Conservation (phyloP, 2,329 filamentous ascomycete genomes). For the Apiospora koreana region DNA sequence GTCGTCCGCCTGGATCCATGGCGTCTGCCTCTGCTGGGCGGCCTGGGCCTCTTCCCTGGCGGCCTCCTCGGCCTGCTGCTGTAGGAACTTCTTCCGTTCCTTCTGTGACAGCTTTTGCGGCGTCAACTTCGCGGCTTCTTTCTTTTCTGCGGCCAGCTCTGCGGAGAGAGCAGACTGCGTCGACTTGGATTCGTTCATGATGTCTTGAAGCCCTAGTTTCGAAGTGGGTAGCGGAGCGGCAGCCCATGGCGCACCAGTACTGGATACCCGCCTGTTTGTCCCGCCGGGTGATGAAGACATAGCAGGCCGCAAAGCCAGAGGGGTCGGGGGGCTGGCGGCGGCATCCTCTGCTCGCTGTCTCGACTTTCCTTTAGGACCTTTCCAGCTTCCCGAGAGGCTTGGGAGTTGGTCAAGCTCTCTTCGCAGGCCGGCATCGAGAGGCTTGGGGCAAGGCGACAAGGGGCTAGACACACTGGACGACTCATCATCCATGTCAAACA, state of each 20-base stretch:
- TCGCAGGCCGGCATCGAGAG: slow-evolving; percentile 17
- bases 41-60: slow-evolving; percentile 37
- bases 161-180: slow-evolving; percentile 54
- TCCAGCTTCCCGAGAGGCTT: slow-evolving; percentile 37
- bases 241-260: slow-evolving; percentile 49
- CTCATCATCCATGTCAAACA: slow-evolving; percentile 89
- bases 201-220: slow-evolving; percentile 74
- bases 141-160: slow-evolving; percentile 53
- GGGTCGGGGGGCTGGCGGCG: slow-evolving; percentile 18
- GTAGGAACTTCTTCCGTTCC: slow-evolving; percentile 82
- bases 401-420: slow-evolving; percentile 33
- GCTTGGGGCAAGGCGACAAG: slow-evolving; percentile 27
- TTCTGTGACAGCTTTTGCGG: slow-evolving; percentile 80
- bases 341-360: slow-evolving; percentile 20
- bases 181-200: slow-evolving; percentile 64
- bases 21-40: slow-evolving; percentile 36
- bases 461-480: slow-evolving; percentile 32
- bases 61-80: slow-evolving; percentile 58
- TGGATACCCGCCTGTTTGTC: slow-evolving; percentile 21
- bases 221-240: slow-evolving; percentile 52
- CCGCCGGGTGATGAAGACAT: slow-evolving; percentile 13
- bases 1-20: slow-evolving; percentile 48
- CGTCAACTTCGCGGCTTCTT: slow-evolving; percentile 39
- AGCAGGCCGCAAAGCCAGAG: slow-evolving; percentile 4
- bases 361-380: slow-evolving; percentile 38